Evolutionary conservation across 768 basidiomycete genomes (phyloP).

Genomic region (Leucocoprinus birnbaumii): DNA sequence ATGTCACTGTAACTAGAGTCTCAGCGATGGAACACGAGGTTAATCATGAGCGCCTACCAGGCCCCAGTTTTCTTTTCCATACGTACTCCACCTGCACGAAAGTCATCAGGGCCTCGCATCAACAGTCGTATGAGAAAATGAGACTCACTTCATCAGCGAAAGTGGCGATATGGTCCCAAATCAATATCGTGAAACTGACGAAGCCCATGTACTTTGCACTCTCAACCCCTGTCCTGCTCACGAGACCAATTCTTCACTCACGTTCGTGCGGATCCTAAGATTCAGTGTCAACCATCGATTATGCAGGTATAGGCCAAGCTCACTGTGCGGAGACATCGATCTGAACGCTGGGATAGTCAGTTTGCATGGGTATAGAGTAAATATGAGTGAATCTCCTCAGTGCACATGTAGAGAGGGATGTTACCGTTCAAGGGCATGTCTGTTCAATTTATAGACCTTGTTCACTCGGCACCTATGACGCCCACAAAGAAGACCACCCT

Average conservation of each 20-base stretch:
- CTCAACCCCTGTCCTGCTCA: background rate
- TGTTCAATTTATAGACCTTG: too few relatives aligned
- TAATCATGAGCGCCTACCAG: slow-evolving; percentile 29
- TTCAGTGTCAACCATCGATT: background rate
- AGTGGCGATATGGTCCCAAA: slow-evolving; percentile 56
- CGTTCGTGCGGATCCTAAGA: slow-evolving; percentile 22
- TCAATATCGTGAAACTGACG: slow-evolving; percentile 42
- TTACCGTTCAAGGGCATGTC: too few relatives aligned
- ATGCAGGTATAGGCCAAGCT: background rate
- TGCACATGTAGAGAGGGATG: too few relatives aligned
- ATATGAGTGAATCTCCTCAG: too few relatives aligned
- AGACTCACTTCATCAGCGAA: slow-evolving; percentile 38
- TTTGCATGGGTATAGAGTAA: too few relatives aligned
- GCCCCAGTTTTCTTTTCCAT: slow-evolving; percentile 46
- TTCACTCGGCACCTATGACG: too few relatives aligned
- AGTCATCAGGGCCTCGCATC: background rate
- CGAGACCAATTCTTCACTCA: background rate
- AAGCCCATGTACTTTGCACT: slow-evolving; percentile 44
- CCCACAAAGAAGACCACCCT: too few relatives aligned
- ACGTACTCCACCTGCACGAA: slow-evolving; percentile 40
- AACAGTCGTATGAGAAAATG: background rate
- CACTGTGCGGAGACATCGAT: slow-evolving; percentile 21
- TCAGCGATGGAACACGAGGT: background rate
- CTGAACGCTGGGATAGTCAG: background rate
- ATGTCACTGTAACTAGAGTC: slow-evolving; percentile 26